Conservation (phyloP, 2,329 filamentous ascomycete genomes). For the Blastomyces emzantsi region DNA sequence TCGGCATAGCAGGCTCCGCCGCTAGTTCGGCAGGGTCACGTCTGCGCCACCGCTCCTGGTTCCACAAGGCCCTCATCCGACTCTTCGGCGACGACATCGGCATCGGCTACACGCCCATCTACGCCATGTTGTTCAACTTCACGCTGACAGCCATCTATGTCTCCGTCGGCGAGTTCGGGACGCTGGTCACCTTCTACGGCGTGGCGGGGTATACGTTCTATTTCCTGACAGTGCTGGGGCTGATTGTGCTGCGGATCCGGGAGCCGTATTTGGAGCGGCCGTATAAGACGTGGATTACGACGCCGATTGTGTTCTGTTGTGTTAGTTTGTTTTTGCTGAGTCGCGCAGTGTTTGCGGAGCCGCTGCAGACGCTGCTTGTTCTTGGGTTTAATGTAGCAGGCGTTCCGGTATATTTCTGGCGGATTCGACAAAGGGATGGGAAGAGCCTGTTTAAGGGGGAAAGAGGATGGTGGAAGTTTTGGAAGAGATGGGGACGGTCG, state of each 20-base stretch:
- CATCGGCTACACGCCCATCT: constrained; percentile 88
- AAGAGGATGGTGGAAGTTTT: constrained; percentile 35
- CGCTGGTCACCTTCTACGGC: constrained; percentile 91
- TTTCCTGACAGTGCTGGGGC: constrained; percentile 84
- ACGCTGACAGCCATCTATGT: constrained; percentile 67
- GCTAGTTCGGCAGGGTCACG: constrained; percentile 24
- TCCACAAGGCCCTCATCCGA: constrained; percentile 50
- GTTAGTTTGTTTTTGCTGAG: constrained; percentile 88
- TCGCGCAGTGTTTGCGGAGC: constrained; percentile 81
- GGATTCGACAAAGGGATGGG: constrained; percentile 58
- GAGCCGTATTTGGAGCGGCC: constrained; percentile 84
- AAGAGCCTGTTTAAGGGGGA: constrained; percentile 22
- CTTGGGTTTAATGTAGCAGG: constrained; percentile 75
- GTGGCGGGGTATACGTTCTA: constrained; percentile 97
- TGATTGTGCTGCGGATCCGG: constrained; percentile 79
- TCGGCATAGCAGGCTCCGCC: constrained; percentile 53
- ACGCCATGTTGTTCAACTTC: constrained; percentile 77
- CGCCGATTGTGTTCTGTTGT: constrained; percentile 96
- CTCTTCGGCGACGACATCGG: constrained; percentile 66
- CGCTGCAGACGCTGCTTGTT: constrained; percentile 80
- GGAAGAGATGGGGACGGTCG: constrained; percentile 23
- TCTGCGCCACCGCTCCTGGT: constrained; percentile 43
- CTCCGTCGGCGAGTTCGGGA: constrained; percentile 78
- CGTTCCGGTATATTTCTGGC: constrained; percentile 81
- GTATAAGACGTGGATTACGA: constrained; percentile 94